These are phyloP conservation scores for Mycena vitilis DNA, from an alignment of 768 basidiomycete species.

Conservation along the genomic window DNA sequence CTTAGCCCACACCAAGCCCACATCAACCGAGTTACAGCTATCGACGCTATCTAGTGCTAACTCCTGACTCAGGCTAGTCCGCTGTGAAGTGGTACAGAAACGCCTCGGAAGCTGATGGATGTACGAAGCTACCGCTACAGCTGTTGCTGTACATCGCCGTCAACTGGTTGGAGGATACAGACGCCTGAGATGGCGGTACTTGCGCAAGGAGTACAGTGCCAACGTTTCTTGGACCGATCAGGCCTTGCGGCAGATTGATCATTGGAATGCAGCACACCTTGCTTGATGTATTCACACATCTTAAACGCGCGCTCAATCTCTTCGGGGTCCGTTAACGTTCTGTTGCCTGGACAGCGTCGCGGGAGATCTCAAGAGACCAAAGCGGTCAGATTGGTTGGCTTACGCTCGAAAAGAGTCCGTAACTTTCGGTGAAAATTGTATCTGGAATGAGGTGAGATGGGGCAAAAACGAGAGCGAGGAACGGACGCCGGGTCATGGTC, in stretches of 20 bases:
- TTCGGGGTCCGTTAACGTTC: slow-evolving; percentile 67
- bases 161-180: slow-evolving; percentile 64
- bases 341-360: slow-evolving; percentile 64
- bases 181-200: slow-evolving; percentile 83
- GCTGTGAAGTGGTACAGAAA: too few species aligned
- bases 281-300: slow-evolving; percentile 87
- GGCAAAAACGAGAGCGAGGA: slow-evolving; percentile 31
- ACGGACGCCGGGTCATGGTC: slow-evolving; percentile 87
- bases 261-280: slow-evolving; percentile 60
- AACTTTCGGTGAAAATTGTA: slow-evolving; percentile 84
- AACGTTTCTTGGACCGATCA: slow-evolving; percentile 69
- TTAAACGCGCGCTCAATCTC: slow-evolving; percentile 83
- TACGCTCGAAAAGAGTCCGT: slow-evolving; percentile 80
- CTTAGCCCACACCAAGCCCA: too few species aligned
- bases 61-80: too few species aligned
- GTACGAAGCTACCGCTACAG: too few species aligned
- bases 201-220: slow-evolving; percentile 83
- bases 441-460: slow-evolving; percentile 48
- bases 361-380: neutral
- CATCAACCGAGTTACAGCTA: too few species aligned
- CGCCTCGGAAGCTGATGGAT: too few species aligned
- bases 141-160: too few species aligned
- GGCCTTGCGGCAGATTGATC: neutral
- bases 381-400: slow-evolving; percentile 36
- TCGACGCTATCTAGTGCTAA: too few species aligned